A percentile compares a stretch with the other conserved stretches of the same genome.
Conservation (phyloP, 2,329 filamentous ascomycete species). For the Geosmithia flava region DNA sequence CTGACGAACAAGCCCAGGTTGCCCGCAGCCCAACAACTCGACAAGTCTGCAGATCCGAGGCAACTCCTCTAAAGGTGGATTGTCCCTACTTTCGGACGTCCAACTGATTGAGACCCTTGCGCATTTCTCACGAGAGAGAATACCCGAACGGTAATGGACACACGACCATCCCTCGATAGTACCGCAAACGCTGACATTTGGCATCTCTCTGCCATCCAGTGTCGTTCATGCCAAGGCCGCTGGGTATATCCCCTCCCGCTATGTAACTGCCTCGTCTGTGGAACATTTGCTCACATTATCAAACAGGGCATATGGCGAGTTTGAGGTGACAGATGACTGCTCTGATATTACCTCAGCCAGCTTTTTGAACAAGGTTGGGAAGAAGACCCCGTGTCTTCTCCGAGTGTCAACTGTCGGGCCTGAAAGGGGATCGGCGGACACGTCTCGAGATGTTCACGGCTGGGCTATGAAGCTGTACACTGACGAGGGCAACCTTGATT, state of each 20-base stretch:
- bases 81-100: conserved; percentile 47
- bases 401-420: conserved; percentile 64
- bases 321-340: conserved; percentile 46
- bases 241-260: conserved; percentile 8
- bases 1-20: not conserved
- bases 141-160: conserved; percentile 34
- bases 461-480: conserved; percentile 50
- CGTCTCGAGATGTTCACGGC: conserved; percentile 57
- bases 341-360: conserved; percentile 41
- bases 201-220: not conserved
- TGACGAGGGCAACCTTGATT: conserved; percentile 55
- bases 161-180: not conserved
- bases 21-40: conserved; percentile 2
- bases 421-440: conserved; percentile 53
- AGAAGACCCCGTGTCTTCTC: conserved; percentile 43
- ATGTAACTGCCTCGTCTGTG: too few relatives aligned
- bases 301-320: conserved; percentile 35
- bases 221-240: conserved; percentile 20
- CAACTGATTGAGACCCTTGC: conserved; percentile 41
- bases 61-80: conserved; percentile 20
- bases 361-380: conserved; percentile 39
- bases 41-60: conserved; percentile 5
- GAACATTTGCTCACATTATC: not conserved
- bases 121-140: conserved; percentile 41
- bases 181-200: too few relatives aligned